phyloP scores from a whole-genome alignment of 2,329 filamentous ascomycete species.

The Boeremia lycopersici region DNA sequence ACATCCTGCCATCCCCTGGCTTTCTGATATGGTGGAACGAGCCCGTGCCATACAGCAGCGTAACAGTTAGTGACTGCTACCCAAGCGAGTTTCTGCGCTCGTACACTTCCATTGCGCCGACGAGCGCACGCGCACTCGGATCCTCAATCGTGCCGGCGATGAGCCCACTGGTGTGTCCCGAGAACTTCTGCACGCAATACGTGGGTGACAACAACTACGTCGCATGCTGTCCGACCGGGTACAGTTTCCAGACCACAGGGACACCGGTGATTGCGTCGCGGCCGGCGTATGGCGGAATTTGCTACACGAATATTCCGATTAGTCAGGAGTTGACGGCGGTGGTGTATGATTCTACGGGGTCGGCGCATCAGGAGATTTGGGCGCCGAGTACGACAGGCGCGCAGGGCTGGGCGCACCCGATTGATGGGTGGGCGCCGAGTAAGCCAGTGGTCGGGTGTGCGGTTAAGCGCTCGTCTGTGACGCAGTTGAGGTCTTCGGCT shows the following conservation, averaged over 20 bases:
- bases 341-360: conserved; percentile 4
- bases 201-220: conserved; percentile 28
- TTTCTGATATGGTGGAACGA: conserved; percentile 36
- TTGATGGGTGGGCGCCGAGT: conserved; percentile 14
- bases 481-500: neutral
- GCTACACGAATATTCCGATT: conserved; percentile 8
- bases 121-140: conserved; percentile 1
- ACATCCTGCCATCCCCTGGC: conserved; percentile 28
- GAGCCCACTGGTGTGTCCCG: conserved; percentile 32
- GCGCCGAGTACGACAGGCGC: conserved; percentile 7
- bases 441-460: conserved; percentile 1
- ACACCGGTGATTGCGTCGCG: neutral
- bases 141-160: conserved; percentile 32
- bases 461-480: neutral
- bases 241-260: conserved; percentile 5
- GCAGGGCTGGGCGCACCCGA: conserved; percentile 14
- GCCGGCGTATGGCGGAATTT: conserved; percentile 16
- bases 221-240: conserved; percentile 32
- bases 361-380: neutral
- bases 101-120: conserved; percentile 23
- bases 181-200: conserved; percentile 28
- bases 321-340: conserved; percentile 4
- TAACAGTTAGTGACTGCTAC: conserved; percentile 30
- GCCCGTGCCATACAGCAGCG: conserved; percentile 28
- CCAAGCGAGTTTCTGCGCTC: conserved; percentile 28